Evolutionary conservation across 805 yeast species (phyloP).

Genomic region (Candida maltosa): DNA sequence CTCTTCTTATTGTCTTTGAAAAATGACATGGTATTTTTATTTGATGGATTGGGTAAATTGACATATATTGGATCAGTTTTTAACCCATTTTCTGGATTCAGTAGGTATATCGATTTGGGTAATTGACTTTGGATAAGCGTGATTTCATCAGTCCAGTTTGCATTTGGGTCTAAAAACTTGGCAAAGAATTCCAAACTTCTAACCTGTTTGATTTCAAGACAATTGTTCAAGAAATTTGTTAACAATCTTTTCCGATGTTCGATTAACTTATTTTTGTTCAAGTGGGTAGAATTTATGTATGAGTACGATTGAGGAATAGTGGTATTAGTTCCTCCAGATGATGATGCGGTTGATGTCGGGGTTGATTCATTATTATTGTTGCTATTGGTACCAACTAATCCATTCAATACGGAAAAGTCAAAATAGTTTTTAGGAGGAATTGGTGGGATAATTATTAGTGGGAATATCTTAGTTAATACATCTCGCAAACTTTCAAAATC

Average conservation of each 20-base stretch:
- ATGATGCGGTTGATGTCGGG: background rate
- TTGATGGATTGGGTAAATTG: conserved; percentile 33
- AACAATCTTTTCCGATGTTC: conserved; percentile 69
- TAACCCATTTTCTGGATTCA: conserved; percentile 45
- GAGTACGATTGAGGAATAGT: conserved; percentile 16
- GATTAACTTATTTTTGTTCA: conserved; percentile 33
- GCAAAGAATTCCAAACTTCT: conserved; percentile 60
- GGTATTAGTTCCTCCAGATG: conserved; percentile 5
- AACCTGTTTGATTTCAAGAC: conserved; percentile 56
- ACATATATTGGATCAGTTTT: conserved; percentile 32
- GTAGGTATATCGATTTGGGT: conserved; percentile 37
- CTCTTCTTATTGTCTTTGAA: conserved; percentile 28
- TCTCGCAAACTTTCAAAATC: conserved; percentile 86
- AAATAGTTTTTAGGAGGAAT: conserved; percentile 62
- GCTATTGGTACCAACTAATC: conserved; percentile 19
- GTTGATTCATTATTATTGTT: conserved; percentile 4
- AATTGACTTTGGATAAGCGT: conserved; percentile 32
- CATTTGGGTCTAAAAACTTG: conserved; percentile 81
- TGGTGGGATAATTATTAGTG: conserved; percentile 85
- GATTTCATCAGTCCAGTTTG: conserved; percentile 74
- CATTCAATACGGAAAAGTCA: conserved; percentile 27
- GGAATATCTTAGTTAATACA: conserved; percentile 67
- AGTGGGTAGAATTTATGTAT: conserved; percentile 40
- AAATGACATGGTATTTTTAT: conserved; percentile 24
- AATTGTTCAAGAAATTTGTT: conserved; percentile 73